Evolutionary conservation across 2,329 filamentous ascomycete genomes (phyloP), one percentile per base, ranked within the genome.

Genomic region (Clonostachys solani): DNA sequence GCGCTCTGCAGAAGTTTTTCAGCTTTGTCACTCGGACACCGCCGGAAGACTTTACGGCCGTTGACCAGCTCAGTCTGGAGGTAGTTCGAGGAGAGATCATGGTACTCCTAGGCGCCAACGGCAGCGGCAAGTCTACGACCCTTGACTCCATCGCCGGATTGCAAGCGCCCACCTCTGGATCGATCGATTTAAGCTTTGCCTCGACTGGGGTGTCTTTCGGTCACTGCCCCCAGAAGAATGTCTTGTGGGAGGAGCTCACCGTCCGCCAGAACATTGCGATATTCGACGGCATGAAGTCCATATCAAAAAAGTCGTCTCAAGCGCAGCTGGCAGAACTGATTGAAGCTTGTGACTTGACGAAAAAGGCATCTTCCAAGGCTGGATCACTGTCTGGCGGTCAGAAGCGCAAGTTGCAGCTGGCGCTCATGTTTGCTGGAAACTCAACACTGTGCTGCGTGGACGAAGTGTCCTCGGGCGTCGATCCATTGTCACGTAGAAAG

Each of bases 401-500:
- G 60, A 87, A 87, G 65, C 71, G 84, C 33, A 87, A 87, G 58
- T 71, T 87, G 5, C 84, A 87, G 60, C 67, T 88, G 7, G 83
- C 82, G 0, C 84, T 85, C 71, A 87, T 87, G 83, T 82, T 88
- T 54, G 83, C 81, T 2, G 84, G 84, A 40, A 81, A 81, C 10
- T 81, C 78, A 13, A 75, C 73, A n/a, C 72, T 87, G 3, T 87
- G 84, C 56, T 79, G 82, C 51, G 75, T 88, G 19, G 84, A 88
- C 54, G 84, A 88, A 57, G 83, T 85, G n/a, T 84, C 80, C 1
- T 83, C 80, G 34, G 84, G 84, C 7, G 65, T 87, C 17, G 84
- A 87, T 58, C 83, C 84, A 1, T 66, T 87, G 2, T 84, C 81
- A 1, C 71, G 84, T 43, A 67, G 83, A 23, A 84, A 83, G 58